Evolutionary conservation across 2,329 filamentous ascomycete genomes (phyloP).

Genomic region (Calonectria hongkongensis): DNA sequence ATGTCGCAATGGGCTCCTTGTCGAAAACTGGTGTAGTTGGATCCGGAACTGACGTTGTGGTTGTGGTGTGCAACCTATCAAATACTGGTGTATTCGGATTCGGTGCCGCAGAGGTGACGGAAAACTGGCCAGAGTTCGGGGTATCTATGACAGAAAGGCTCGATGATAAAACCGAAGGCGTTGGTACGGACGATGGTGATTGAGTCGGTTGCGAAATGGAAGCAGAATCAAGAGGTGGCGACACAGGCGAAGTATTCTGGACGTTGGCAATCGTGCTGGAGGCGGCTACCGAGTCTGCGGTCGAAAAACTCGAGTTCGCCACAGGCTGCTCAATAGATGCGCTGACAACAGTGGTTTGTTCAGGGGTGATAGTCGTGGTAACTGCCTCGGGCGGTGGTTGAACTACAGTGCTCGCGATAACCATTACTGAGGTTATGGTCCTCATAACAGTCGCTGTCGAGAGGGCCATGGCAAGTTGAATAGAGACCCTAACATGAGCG

Average conservation of each 20-base stretch:
- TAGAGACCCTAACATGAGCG: conserved; percentile 29
- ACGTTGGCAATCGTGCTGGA: neutral
- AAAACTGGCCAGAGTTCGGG: neutral
- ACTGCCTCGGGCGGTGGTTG: conserved; percentile 3
- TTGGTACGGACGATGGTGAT: conserved; percentile 9
- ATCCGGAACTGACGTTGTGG: conserved; percentile 1
- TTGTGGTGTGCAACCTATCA: neutral
- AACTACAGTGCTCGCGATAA: conserved; percentile 36
- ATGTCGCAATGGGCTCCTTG: conserved; percentile 15
- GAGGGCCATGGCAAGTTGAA: conserved; percentile 35
- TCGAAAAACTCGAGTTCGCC: conserved; percentile 35
- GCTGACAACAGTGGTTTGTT: conserved; percentile 9
- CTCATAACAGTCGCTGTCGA: conserved; percentile 40
- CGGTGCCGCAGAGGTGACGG: neutral
- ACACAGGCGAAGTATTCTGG: conserved; percentile 7
- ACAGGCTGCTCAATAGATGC: conserved; percentile 9
- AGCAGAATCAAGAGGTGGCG: neutral
- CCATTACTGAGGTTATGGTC: conserved; percentile 36
- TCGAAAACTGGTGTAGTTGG: conserved; percentile 27
- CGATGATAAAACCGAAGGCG: conserved; percentile 42
- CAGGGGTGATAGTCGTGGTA: conserved; percentile 24
- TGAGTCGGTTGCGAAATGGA: neutral
- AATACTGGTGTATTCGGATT: conserved; percentile 1
- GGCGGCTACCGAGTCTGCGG: neutral
- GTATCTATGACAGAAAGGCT: neutral